Percentiles rank a stretch among this genome's conserved stretches.
These are phyloP conservation scores for Thalassiosira mediterranea DNA, from an alignment of 352 stramenopile genomes.

Conservation along the genomic window DNA sequence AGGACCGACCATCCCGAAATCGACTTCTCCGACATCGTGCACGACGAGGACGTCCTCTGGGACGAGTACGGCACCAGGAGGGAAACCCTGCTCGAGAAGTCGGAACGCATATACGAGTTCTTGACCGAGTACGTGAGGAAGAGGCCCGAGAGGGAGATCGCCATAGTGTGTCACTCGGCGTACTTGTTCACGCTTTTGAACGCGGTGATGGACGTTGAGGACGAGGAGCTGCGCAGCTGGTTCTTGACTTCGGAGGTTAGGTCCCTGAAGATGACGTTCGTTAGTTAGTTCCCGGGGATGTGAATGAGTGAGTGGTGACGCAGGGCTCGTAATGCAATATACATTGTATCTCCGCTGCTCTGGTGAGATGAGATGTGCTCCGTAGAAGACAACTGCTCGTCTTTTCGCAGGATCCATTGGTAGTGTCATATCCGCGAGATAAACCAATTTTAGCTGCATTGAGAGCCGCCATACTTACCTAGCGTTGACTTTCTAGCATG, in stretches of 20 bases:
- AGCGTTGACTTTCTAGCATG: no score
- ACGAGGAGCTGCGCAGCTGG: slow-evolving; percentile 57
- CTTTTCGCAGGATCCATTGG: no score
- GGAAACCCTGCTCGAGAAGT: slow-evolving; percentile 48
- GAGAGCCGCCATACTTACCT: no score
- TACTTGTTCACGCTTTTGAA: slow-evolving; percentile 67
- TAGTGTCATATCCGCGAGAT: no score
- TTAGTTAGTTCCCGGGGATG: no score
- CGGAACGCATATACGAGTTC: slow-evolving; percentile 63
- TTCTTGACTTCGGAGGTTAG: slow-evolving; percentile 65
- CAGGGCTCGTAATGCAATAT: no score
- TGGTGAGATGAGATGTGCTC: no score
- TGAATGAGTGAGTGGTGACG: no score
- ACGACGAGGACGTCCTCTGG: slow-evolving; percentile 57
- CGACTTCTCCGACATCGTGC: slow-evolving; percentile 46
- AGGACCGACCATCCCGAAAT: slow-evolving; percentile 52
- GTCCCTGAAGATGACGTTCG: slow-evolving; percentile 62
- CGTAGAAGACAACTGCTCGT: no score
- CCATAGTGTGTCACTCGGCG: slow-evolving; percentile 66
- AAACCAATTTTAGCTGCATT: no score
- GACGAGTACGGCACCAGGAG: slow-evolving; percentile 31
- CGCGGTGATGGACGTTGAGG: slow-evolving; percentile 53
- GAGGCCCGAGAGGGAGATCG: slow-evolving; percentile 58
- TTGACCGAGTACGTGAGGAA: slow-evolving; percentile 50
- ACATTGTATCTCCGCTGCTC: no score